Conservation (phyloP, 768 basidiomycete genomes). For the Collybiopsis confluens region DNA sequence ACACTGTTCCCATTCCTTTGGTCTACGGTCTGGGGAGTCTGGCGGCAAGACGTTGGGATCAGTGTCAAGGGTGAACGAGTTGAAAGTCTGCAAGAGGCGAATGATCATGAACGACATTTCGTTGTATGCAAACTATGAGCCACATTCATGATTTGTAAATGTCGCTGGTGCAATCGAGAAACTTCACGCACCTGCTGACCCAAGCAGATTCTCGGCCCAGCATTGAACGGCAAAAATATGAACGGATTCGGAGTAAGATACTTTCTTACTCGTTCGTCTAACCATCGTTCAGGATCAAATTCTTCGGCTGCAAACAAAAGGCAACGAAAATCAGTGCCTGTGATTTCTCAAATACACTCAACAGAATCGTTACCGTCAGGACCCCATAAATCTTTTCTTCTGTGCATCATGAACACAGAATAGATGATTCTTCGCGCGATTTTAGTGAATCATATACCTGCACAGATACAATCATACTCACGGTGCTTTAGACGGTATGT, state of each 20-base stretch:
- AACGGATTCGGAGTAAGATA: conserved; percentile 51
- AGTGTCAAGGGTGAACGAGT: conserved; percentile 37
- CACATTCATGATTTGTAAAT: no score
- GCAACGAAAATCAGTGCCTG: not conserved
- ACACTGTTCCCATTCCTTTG: conserved; percentile 38
- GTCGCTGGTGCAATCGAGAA: no score
- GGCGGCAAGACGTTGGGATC: conserved; percentile 35
- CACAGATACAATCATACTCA: conserved; percentile 8
- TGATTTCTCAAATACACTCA: not conserved
- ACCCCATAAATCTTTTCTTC: conserved; percentile 61
- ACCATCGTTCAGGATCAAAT: conserved; percentile 66
- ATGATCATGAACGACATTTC: conserved; percentile 61
- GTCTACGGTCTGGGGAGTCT: conserved; percentile 33
- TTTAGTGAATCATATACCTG: no score
- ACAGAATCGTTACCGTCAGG: conserved; percentile 46
- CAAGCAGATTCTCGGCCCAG: conserved; percentile 47
- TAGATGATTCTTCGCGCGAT: conserved; percentile 32
- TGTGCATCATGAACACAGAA: conserved; percentile 51
- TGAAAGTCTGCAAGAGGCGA: conserved; percentile 53
- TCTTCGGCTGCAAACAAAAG: conserved; percentile 41
- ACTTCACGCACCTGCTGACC: conserved; percentile 47
- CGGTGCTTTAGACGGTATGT: conserved; percentile 25
- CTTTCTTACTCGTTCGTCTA: conserved; percentile 54
- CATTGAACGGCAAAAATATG: conserved; percentile 52
- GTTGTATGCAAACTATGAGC: conserved; percentile 60